Evolutionary conservation across 2,329 filamentous ascomycete species (phyloP).

Genomic region (Tolypocladium tropicale): DNA sequence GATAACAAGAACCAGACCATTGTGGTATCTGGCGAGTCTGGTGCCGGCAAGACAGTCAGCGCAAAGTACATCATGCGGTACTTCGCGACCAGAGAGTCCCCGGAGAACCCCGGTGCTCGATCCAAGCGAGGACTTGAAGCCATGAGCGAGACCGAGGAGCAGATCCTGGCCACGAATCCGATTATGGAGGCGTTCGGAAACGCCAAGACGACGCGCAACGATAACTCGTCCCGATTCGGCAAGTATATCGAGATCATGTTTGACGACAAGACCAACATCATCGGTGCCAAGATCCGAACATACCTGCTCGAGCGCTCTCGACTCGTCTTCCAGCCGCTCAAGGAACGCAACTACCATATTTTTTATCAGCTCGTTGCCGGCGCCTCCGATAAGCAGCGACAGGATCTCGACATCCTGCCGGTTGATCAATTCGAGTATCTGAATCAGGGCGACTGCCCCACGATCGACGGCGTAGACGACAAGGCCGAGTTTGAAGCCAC

Average conservation of each 20-base stretch:
- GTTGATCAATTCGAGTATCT: slow-evolving; percentile 92
- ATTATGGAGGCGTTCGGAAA: slow-evolving; percentile 99
- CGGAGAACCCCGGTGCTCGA: slow-evolving; percentile 72
- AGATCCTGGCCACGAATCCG: slow-evolving; percentile 94
- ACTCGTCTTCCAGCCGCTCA: slow-evolving; percentile 92
- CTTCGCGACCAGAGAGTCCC: slow-evolving; percentile 93
- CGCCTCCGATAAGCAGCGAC: slow-evolving; percentile 71
- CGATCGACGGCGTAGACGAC: slow-evolving; percentile 91
- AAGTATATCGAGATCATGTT: slow-evolving; percentile 99
- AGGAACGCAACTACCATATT: slow-evolving; percentile 97
- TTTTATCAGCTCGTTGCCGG: slow-evolving; percentile 97
- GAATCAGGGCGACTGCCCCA: slow-evolving; percentile 85
- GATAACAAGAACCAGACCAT: slow-evolving; percentile 96
- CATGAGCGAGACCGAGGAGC: slow-evolving; percentile 98
- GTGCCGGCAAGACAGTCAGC: slow-evolving; percentile 97
- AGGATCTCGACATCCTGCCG: slow-evolving; percentile 68
- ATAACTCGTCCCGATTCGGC: slow-evolving; percentile 97
- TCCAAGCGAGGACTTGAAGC: slow-evolving; percentile 63
- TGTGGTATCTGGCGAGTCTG: slow-evolving; percentile 97
- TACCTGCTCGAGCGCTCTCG: slow-evolving; percentile 92
- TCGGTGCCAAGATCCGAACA: slow-evolving; percentile 92
- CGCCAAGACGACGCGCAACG: slow-evolving; percentile 98
- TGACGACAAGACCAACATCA: slow-evolving; percentile 88
- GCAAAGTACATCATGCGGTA: slow-evolving; percentile 99
- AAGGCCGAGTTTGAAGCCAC: slow-evolving; percentile 88